Conservation (phyloP, 371 early-diverging fungal genomes). For the Circinella minor region DNA sequence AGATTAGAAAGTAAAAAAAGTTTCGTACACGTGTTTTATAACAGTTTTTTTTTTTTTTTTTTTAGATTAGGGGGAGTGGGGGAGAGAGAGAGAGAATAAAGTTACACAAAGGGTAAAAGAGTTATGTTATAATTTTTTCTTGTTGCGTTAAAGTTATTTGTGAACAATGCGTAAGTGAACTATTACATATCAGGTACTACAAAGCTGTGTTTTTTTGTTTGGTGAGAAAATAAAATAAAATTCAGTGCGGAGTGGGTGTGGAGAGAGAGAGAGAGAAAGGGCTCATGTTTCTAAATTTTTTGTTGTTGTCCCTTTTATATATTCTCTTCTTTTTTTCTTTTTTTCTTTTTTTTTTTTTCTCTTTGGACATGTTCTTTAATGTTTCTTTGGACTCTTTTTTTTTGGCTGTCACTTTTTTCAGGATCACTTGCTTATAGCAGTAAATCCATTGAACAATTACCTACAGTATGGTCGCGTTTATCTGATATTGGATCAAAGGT, state of each 20-base stretch:
- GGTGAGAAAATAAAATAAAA: no score
- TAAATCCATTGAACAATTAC: not conserved
- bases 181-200: no score
- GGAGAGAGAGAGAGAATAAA: no score
- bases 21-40: no score
- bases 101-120: not conserved
- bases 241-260: no score
- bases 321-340: not conserved
- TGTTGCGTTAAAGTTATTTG: not conserved
- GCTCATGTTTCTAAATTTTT: not conserved
- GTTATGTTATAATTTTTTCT: no score
- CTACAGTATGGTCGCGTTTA: slow-evolving; percentile 1
- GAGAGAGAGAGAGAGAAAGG: not conserved
- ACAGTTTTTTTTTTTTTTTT: no score
- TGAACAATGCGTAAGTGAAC: not conserved
- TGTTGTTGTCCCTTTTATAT: no score
- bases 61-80: no score
- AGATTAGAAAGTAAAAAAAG: no score
- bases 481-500: slow-evolving; percentile 2
- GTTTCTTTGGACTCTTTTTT: slow-evolving; percentile 7
- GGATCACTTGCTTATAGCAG: slow-evolving; percentile 9
- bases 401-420: slow-evolving; percentile 4
- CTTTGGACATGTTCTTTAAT: slow-evolving; percentile 13
- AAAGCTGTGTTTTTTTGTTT: not conserved
- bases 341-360: slow-evolving; percentile 10